Evolutionary conservation across 805 yeast species (phyloP).

Genomic region (Teunomyces atbi): DNA sequence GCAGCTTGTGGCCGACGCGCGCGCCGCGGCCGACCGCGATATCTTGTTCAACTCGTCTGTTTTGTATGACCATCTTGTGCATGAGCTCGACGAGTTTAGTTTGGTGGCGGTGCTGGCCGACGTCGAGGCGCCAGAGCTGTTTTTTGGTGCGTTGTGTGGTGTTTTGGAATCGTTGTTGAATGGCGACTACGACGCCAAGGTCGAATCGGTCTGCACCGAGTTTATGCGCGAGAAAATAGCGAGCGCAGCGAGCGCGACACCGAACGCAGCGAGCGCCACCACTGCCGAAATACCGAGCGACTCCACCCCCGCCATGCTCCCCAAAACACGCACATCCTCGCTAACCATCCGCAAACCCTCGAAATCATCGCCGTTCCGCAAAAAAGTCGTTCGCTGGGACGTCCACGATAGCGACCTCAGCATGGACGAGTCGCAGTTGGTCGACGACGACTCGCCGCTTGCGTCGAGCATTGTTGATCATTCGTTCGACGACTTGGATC

Average conservation of each 20-base stretch:
- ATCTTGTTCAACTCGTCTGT: slow-evolving; percentile 55
- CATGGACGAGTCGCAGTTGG: slow-evolving; percentile 27
- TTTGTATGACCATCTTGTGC: slow-evolving; percentile 48
- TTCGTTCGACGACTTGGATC: slow-evolving; percentile 23
- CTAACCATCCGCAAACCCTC: slow-evolving; percentile 14
- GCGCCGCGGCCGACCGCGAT: slow-evolving; percentile 51
- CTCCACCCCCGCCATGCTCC: no score
- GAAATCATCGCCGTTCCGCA: slow-evolving; percentile 6
- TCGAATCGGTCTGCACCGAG: no score
- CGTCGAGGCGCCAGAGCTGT: no score
- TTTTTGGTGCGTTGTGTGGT: no score
- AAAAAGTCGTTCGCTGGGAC: slow-evolving; percentile 10
- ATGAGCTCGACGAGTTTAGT: slow-evolving; percentile 20
- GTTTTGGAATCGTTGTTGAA: no score
- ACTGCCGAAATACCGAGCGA: no score
- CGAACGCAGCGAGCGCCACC: no score
- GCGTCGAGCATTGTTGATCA: slow-evolving; percentile 20
- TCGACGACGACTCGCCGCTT: slow-evolving; percentile 31
- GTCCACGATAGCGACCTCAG: slow-evolving; percentile 30
- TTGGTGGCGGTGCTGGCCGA: slow-evolving; percentile 3
- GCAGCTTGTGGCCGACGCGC: slow-evolving; percentile 39
- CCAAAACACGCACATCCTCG: slow-evolving; percentile 14
- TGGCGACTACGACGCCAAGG: no score
- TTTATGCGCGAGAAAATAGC: no score
- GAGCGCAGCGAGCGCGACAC: no score